phyloP scores from a whole-genome alignment of 805 yeast genomes.

The Candida ulmi region DNA sequence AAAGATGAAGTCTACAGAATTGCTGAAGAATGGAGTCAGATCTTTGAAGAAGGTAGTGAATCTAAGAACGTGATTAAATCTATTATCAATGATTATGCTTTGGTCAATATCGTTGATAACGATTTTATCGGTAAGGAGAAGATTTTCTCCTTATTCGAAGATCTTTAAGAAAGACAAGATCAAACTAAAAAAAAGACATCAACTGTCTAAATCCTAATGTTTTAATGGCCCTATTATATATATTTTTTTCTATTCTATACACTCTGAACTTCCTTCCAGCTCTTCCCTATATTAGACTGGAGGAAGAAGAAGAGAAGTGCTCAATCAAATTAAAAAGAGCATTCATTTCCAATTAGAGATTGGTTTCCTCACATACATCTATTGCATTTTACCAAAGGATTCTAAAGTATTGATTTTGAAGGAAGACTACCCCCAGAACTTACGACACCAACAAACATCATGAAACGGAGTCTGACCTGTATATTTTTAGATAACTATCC shows the following conservation, averaged over 20 bases:
- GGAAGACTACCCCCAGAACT: too few relatives aligned
- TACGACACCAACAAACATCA: too few relatives aligned
- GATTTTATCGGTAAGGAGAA: conserved; percentile 58
- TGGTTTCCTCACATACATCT: too few relatives aligned
- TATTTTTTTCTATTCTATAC: conserved; percentile 2
- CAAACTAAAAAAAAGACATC: conserved; percentile 1
- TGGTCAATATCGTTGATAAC: conserved; percentile 88
- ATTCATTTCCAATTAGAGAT: too few relatives aligned
- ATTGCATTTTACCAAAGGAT: background rate
- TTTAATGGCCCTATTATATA: conserved; percentile 3
- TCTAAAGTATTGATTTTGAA: background rate
- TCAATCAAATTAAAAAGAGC: too few relatives aligned
- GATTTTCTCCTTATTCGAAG: conserved; percentile 49
- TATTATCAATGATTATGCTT: conserved; percentile 52
- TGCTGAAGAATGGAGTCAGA: conserved; percentile 71
- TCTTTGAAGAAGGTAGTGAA: conserved; percentile 34
- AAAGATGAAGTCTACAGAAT: conserved; percentile 90
- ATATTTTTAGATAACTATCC: too few relatives aligned
- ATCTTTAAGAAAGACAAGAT: conserved; percentile 11
- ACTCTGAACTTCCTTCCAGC: background rate
- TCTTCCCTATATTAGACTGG: too few relatives aligned
- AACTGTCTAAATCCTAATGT: conserved; percentile 7
- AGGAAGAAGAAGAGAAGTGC: too few relatives aligned
- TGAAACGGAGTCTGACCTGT: too few relatives aligned
- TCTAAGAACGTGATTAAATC: conserved; percentile 35